Conservation (phyloP, 495 filamentous ascomycete species). For the Daldinia loculata region DNA sequence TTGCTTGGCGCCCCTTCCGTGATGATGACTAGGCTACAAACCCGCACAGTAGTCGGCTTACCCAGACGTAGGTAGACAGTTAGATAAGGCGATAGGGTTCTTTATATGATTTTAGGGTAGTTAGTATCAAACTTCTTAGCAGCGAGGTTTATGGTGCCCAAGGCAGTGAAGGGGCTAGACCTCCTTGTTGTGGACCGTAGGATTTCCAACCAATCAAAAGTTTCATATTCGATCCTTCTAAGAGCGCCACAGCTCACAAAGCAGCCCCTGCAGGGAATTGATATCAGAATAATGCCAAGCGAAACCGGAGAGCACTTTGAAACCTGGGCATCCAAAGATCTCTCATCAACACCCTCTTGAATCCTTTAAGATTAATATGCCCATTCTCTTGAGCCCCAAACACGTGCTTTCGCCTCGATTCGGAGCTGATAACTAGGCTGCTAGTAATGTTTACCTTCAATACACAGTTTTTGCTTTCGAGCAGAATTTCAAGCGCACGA, state of each 20-base stretch:
- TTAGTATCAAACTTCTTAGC: neutral
- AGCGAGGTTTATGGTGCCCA: neutral
- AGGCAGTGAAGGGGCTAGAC: slow-evolving; percentile 4
- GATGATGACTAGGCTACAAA: neutral
- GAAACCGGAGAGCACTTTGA: slow-evolving; percentile 38
- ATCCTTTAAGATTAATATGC: slow-evolving; percentile 4
- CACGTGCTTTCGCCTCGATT: slow-evolving; percentile 23
- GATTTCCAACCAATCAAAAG: slow-evolving; percentile 5
- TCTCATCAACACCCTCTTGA: neutral
- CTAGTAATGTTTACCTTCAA: slow-evolving; percentile 3
- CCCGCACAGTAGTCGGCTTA: neutral
- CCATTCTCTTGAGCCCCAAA: slow-evolving; percentile 7
- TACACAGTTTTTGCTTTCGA: neutral
- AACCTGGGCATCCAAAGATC: slow-evolving; percentile 18
- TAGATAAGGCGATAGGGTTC: neutral
- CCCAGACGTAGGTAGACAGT: neutral
- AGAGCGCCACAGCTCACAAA: neutral
- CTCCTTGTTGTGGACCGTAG: neutral
- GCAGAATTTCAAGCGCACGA: neutral
- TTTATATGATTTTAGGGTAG: neutral
- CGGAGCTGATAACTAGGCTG: slow-evolving; percentile 8
- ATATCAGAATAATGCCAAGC: slow-evolving; percentile 32
- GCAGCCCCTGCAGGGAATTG: slow-evolving; percentile 18
- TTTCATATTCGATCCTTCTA: neutral
- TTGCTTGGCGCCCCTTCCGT: slow-evolving; percentile 26